Conservation (phyloP, 192 early-diverging fungal species). For the Entomortierella chlamydospora region DNA sequence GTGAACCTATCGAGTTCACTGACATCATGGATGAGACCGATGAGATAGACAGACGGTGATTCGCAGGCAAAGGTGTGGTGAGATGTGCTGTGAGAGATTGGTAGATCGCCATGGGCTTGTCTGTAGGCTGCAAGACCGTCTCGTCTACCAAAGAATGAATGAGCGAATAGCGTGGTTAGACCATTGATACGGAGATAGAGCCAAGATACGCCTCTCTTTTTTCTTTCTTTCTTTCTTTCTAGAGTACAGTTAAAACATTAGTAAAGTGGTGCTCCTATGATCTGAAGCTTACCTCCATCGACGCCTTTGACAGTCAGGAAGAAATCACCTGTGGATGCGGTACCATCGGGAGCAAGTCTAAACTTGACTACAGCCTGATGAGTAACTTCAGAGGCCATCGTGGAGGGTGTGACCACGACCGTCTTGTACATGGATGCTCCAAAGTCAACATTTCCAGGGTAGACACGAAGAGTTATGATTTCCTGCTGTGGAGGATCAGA, state of each 20-base stretch:
- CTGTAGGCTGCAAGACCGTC: conserved; percentile 59
- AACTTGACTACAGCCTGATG: conserved; percentile 66
- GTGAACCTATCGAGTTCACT: conserved; percentile 33
- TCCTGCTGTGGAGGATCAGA: conserved; percentile 40
- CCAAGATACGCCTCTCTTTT: too few species aligned
- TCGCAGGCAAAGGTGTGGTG: conserved; percentile 63
- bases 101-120: conserved; percentile 68
- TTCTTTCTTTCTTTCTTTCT: not conserved
- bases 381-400: conserved; percentile 60
- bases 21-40: conserved; percentile 59
- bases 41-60: conserved; percentile 55
- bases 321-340: conserved; percentile 59
- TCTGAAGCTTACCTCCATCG: conserved; percentile 58
- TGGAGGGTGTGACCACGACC: conserved; percentile 59
- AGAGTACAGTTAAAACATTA: too few species aligned
- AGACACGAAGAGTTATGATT: conserved; percentile 61
- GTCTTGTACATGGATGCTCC: conserved; percentile 66
- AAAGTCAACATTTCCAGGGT: conserved; percentile 68
- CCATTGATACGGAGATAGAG: too few species aligned
- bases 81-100: conserved; percentile 62
- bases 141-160: conserved; percentile 46
- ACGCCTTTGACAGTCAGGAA: conserved; percentile 64
- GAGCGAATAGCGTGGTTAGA: not conserved
- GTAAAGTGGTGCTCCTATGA: too few species aligned
- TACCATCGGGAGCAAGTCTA: conserved; percentile 60